Evolutionary conservation across 495 filamentous ascomycete species (phyloP), one percentile per base, ranked within the genome.

Genomic region (Tuber borchii): DNA sequence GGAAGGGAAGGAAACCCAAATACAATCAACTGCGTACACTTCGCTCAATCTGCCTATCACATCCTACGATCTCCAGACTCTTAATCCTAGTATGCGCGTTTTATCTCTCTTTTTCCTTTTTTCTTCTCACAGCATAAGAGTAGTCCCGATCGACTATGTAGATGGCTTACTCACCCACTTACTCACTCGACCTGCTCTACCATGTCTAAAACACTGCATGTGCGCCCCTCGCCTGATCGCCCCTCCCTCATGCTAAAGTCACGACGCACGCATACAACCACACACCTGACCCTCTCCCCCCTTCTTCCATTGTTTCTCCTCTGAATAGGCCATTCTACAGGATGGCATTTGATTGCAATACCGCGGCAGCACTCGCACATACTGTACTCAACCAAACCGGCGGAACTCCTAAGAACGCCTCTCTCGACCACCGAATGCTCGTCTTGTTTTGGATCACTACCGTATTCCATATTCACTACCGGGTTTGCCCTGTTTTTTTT

Each of bases 101-200:
- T 65, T 65, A 31, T 65, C 17, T 65, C 56, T 65, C 56, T 34
- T 56, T 56, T 56, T 56, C 48, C 56, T 65, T 31, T 65, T 65
- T 14, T 4, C 26, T 34, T 10, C 34, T 8, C 26, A 14, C 26
- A 65, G 1, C 26, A 16, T 34, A 65, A 12, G 56, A 31, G 56
- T 5, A 6, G 56, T 34, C 26, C 31, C 56, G 56, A 31, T 65
- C 14, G 56, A 34, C 31, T 26, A 19, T 26, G 17, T 17, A 34
- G 12, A 65, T 65, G 16, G 34, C 26, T 34, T 65, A 16, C 26
- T 34, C 26, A 26, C n/a, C 51, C 51, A 61, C 51, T 61, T 65
- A 19, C 56, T 65, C 56, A 31, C 56, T 65, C 56, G 26, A 19
- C 56, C 56, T 5, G 26, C 26, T 16, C 56, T 34, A 17, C 14